Conservation (phyloP, 352 stramenopile species). For the Phytophthora kernoviae region DNA sequence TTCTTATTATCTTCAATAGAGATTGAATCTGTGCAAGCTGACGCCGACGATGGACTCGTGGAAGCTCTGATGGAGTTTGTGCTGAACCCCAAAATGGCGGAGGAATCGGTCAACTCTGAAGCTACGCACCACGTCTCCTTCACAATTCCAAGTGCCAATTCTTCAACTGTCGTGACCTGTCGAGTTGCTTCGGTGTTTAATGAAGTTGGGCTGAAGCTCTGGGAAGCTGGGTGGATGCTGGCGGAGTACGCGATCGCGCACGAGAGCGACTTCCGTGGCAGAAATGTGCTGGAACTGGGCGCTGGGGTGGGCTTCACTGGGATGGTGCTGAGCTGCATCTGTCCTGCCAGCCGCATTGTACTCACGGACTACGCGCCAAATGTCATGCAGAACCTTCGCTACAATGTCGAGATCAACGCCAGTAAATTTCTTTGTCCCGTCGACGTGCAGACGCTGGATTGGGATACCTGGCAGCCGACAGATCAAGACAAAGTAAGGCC, state of each 20-base stretch:
- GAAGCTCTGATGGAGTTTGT: conserved; percentile 66
- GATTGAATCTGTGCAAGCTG: conserved; percentile 48
- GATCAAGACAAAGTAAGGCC: conserved; percentile 31
- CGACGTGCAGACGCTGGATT: conserved; percentile 66
- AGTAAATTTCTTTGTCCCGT: conserved; percentile 51
- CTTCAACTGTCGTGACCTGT: conserved; percentile 57
- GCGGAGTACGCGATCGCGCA: conserved; percentile 75
- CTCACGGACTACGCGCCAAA: conserved; percentile 80
- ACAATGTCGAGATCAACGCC: conserved; percentile 82
- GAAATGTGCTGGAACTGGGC: conserved; percentile 73
- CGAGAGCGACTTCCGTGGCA: conserved; percentile 45
- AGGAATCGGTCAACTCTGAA: conserved; percentile 46
- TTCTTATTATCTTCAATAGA: no score
- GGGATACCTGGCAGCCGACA: conserved; percentile 64
- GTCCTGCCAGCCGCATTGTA: conserved; percentile 43
- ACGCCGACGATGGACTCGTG: conserved; percentile 63
- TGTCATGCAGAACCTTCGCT: conserved; percentile 86
- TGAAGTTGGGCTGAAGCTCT: conserved; percentile 84
- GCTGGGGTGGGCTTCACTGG: conserved; percentile 77
- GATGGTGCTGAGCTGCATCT: conserved; percentile 55
- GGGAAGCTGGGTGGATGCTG: conserved; percentile 79
- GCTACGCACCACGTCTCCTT: conserved; percentile 82
- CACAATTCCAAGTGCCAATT: conserved; percentile 31
- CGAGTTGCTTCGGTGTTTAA: conserved; percentile 83
- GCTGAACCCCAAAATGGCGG: conserved; percentile 29